A percentile compares a stretch with the other conserved stretches of the same genome.
These are phyloP conservation scores for Leishmania arabica DNA, from an alignment of 208 protist species.

Conservation along the genomic window DNA sequence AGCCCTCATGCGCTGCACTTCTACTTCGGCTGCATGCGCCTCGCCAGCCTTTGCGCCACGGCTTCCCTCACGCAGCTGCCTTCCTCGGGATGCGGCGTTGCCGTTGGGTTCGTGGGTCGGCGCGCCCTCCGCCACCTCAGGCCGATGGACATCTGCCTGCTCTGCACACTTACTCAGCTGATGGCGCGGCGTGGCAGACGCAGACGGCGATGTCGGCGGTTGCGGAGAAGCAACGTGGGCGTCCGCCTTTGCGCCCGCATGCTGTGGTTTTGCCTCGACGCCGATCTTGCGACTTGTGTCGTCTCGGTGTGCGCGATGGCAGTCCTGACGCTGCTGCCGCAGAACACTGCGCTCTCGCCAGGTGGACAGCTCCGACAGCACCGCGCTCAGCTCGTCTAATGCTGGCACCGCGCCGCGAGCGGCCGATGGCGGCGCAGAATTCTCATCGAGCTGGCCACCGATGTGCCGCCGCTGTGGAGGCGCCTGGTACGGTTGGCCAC, in stretches of 20 bases:
- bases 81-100: neutral
- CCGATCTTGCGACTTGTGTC: neutral
- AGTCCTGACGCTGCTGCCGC: constrained; percentile 14
- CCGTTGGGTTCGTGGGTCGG: neutral
- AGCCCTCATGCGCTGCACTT: too few species aligned
- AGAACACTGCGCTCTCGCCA: constrained; percentile 33
- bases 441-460: neutral
- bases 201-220: neutral
- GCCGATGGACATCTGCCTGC: too few species aligned
- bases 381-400: constrained; percentile 16
- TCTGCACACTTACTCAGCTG: neutral
- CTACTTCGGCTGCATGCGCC: neutral
- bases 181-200: neutral
- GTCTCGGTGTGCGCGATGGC: neutral
- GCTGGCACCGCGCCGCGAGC: neutral
- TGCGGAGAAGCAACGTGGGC: neutral
- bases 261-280: neutral
- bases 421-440: neutral
- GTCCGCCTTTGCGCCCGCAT: neutral
- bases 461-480: neutral
- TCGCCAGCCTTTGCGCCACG: neutral
- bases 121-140: neutral
- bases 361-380: constrained; percentile 31
- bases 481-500: neutral
- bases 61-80: too few species aligned